Conservation (phyloP, 768 basidiomycete species). For the Pleurotus sapidus region DNA sequence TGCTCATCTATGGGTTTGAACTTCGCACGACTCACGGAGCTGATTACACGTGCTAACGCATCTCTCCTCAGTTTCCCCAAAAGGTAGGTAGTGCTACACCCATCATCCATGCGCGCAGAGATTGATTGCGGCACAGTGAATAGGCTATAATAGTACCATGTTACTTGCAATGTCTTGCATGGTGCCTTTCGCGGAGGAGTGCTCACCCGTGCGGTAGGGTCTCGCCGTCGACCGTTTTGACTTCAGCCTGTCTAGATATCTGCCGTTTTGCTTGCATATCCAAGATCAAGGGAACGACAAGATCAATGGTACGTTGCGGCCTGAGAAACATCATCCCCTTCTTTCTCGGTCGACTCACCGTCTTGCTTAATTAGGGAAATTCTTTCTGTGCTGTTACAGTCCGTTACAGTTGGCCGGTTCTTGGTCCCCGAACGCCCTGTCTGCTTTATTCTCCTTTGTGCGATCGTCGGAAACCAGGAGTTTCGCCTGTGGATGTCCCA, state of each 20-base stretch:
- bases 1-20: background rate
- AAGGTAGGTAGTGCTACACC: background rate
- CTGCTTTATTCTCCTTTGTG: background rate
- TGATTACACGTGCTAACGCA: background rate
- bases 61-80: background rate
- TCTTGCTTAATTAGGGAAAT: background rate
- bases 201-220: too few relatives aligned
- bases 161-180: too few relatives aligned
- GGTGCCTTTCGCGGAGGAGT: too few relatives aligned
- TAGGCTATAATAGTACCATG: too few relatives aligned
- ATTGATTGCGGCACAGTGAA: too few relatives aligned
- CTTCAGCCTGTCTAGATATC: too few relatives aligned
- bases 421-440: background rate
- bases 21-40: slow-evolving; percentile 7
- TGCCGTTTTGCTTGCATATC: background rate
- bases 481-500: background rate
- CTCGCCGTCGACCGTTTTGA: too few relatives aligned
- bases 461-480: slow-evolving; percentile 1
- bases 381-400: background rate
- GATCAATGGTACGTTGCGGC: background rate
- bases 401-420: background rate
- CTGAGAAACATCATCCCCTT: background rate
- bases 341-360: background rate
- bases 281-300: background rate
- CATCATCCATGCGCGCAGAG: background rate